Conservation (phyloP, 2,329 filamentous ascomycete species). For the Ascochyta fabae region DNA sequence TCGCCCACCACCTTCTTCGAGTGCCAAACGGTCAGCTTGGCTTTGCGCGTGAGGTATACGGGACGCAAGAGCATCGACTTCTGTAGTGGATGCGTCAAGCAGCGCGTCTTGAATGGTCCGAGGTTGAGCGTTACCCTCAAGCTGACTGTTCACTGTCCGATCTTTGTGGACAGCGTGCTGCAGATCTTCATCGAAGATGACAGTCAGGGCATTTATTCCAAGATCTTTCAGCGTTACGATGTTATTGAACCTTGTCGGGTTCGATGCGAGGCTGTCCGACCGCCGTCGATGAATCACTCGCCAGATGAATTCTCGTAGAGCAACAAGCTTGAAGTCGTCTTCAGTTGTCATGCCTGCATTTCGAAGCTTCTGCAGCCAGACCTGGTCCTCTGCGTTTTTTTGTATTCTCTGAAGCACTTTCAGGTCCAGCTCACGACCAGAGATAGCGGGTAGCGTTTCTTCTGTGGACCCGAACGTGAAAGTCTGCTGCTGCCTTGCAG, state of each 20-base stretch:
- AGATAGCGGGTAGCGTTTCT: slow-evolving; percentile 60
- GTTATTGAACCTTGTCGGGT: slow-evolving; percentile 63
- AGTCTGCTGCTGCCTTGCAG: slow-evolving; percentile 71
- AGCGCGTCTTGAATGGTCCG: slow-evolving; percentile 91
- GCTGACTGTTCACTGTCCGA: slow-evolving; percentile 38
- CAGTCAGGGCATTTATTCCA: slow-evolving; percentile 81
- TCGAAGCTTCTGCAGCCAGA: slow-evolving; percentile 84
- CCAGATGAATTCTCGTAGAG: slow-evolving; percentile 90
- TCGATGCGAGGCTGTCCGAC: slow-evolving; percentile 56
- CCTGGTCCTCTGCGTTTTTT: slow-evolving; percentile 91
- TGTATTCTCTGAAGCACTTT: slow-evolving; percentile 67
- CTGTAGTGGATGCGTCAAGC: slow-evolving; percentile 87
- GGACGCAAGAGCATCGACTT: slow-evolving; percentile 69
- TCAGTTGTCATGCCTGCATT: slow-evolving; percentile 82
- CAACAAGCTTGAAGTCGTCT: slow-evolving; percentile 88
- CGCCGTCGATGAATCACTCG: slow-evolving; percentile 75
- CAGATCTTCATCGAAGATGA: slow-evolving; percentile 83
- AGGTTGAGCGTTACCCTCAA: slow-evolving; percentile 50
- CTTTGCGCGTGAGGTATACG: slow-evolving; percentile 50
- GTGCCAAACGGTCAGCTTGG: slow-evolving; percentile 46
- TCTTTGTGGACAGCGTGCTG: slow-evolving; percentile 54
- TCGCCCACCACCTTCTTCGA: slow-evolving; percentile 30
- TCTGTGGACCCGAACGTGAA: slow-evolving; percentile 70
- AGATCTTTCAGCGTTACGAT: slow-evolving; percentile 78
- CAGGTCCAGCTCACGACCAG: slow-evolving; percentile 62